These are phyloP conservation scores for Yarrowia hollandica DNA, from an alignment of 805 yeast species.

Conservation along the genomic window DNA sequence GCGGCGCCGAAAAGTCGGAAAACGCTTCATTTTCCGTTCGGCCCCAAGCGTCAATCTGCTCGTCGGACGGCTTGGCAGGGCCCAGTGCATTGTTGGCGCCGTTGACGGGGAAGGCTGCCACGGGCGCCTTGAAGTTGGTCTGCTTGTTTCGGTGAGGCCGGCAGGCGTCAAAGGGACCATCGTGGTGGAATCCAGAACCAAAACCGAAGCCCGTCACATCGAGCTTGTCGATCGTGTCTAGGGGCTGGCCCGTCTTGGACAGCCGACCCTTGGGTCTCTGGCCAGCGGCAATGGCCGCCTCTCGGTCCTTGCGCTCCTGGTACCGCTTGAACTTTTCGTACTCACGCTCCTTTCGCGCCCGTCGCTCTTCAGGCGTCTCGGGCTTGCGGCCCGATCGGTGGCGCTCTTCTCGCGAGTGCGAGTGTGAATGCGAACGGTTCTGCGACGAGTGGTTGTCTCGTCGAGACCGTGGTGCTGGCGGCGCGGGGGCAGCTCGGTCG, in stretches of 20 bases:
- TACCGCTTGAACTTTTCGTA: conserved; percentile 29
- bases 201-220: conserved; percentile 97
- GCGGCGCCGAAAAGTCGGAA: conserved; percentile 39
- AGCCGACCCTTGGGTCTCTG: not conserved
- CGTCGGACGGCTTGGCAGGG: not conserved
- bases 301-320: conserved; percentile 28
- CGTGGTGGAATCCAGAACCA: conserved; percentile 94
- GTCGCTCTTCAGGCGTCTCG: conserved; percentile 27
- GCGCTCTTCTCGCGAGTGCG: conserved; percentile 22
- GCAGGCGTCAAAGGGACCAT: conserved; percentile 98
- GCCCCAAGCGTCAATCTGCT: conserved; percentile 71
- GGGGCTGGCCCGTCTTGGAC: conserved; percentile 55
- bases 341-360: conserved; percentile 26
- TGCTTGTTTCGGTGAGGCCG: conserved; percentile 90
- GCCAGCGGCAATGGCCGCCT: conserved; percentile 8
- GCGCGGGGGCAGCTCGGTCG: not conserved
- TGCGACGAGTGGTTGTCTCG: conserved; percentile 17
- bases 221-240: conserved; percentile 90
- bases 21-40: conserved; percentile 54
- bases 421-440: conserved; percentile 23
- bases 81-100: conserved; percentile 84
- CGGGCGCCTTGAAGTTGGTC: conserved; percentile 72
- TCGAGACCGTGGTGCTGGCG: not conserved
- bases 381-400: conserved; percentile 8
- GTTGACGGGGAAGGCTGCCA: conserved; percentile 90